Evolutionary conservation across 2,329 filamentous ascomycete species (phyloP), one percentile per base, ranked within the genome.

Genomic region (Cladophialophora psammophila): DNA sequence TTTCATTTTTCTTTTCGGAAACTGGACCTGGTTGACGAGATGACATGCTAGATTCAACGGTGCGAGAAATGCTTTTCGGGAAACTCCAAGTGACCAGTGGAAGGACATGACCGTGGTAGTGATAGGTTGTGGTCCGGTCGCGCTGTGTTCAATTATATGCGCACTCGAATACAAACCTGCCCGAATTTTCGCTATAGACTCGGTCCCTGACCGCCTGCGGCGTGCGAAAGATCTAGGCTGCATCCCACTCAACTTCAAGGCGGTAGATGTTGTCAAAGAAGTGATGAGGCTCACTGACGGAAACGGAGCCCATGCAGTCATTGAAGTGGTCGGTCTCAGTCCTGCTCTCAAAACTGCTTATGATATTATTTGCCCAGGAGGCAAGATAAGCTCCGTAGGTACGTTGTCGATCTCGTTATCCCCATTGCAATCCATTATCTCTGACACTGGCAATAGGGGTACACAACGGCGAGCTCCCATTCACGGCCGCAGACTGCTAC

Each of bases 111-210:
- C 89, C 0, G 35, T 93, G 0, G 91, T 95, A 0, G 82, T 96
- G n/a, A 87, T 97, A 66, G 93, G 94, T 5, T 96, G 93, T 74
- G 94, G 94, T 0, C 90, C 90, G 0, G 90, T 97, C 3, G 94
- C 92, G 1, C 84, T 97, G 10, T 97, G 94, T 76, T 92, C 93
- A n/a, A 82, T 96, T 64, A 54, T 76, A 1, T 75, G 73, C 32
- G 65, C 75, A 7, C 59, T 67, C 15, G 42, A 67, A 50, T 64
- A 67, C 32, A 63, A 65, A 38, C 70, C 70, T 13, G 65, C 58
- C n/a, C 57, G 59, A 13, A 69, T 85, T 52, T 79, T 85, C 8
- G 83, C 78, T 3, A 77, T 84, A 9, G 83, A 85, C 69, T 74
- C 83, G 8, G 75, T 83, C n/a, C 73, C 78, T 5, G 72, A 72